Evolutionary conservation across 306 rosid genomes (phyloP).

Genomic region (Castanea sativa): DNA sequence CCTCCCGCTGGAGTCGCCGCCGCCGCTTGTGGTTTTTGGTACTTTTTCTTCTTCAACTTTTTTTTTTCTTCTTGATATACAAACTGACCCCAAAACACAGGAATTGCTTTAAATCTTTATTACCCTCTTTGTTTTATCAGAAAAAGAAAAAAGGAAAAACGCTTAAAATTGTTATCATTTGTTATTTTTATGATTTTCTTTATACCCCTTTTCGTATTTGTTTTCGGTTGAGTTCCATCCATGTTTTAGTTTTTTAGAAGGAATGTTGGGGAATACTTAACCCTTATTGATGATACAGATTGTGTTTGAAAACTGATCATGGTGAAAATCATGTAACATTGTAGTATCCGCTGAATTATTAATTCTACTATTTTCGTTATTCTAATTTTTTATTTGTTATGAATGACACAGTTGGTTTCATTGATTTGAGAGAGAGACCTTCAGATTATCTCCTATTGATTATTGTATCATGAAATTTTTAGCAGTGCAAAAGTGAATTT

Average conservation of each 20-base stretch:
- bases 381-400: neutral
- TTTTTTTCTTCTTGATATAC: neutral
- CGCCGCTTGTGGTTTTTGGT: neutral
- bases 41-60: neutral
- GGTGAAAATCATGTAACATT: neutral
- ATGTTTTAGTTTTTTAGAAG: neutral
- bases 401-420: neutral
- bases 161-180: neutral
- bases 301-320: neutral
- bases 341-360: neutral
- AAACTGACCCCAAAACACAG: no score
- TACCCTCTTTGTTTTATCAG: no score
- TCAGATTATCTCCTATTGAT: neutral
- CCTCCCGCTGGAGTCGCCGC: neutral
- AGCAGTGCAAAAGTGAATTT: no score
- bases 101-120: no score
- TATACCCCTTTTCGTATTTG: neutral
- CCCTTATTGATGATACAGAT: neutral
- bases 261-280: neutral
- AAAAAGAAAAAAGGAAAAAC: neutral
- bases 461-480: neutral
- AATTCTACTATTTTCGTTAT: neutral
- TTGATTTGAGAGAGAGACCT: neutral
- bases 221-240: neutral
- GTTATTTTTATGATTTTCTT: neutral